phyloP scores from a whole-genome alignment of 331 rosid species.

The Quercus phellos region DNA sequence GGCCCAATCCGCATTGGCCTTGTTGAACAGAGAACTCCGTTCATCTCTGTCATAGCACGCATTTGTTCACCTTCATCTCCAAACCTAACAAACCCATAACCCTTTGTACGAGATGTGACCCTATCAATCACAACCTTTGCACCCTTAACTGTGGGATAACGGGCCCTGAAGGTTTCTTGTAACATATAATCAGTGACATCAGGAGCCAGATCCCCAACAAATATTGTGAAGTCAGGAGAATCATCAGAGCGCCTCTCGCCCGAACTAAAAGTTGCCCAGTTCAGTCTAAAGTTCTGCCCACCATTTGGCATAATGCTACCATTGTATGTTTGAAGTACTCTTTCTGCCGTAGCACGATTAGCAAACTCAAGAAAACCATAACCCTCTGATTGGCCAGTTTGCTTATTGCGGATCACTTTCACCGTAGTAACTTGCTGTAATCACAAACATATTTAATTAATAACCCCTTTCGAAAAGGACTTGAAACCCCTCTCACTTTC shows the following conservation, averaged over 20 bases:
- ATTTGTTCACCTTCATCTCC: constrained; percentile 80
- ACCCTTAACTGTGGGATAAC: constrained; percentile 63
- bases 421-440: constrained; percentile 49
- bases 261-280: constrained; percentile 82
- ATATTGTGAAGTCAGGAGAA: constrained; percentile 76
- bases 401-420: constrained; percentile 89
- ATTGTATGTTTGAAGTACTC: constrained; percentile 62
- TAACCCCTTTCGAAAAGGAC: neutral
- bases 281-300: constrained; percentile 72
- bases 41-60: constrained; percentile 95
- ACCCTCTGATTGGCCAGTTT: constrained; percentile 74
- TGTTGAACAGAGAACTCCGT: constrained; percentile 76
- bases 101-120: constrained; percentile 79
- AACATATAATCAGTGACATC: constrained; percentile 82
- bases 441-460: constrained; percentile 10
- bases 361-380: constrained; percentile 86
- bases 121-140: constrained; percentile 94
- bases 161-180: constrained; percentile 65
- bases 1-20: constrained; percentile 97
- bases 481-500: neutral
- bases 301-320: constrained; percentile 90
- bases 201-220: constrained; percentile 91
- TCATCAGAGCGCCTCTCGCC: constrained; percentile 89
- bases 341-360: constrained; percentile 68
- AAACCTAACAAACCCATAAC: constrained; percentile 91